These are phyloP conservation scores for Steccherinum ochraceum DNA, from an alignment of 768 basidiomycete species.

Conservation along the genomic window DNA sequence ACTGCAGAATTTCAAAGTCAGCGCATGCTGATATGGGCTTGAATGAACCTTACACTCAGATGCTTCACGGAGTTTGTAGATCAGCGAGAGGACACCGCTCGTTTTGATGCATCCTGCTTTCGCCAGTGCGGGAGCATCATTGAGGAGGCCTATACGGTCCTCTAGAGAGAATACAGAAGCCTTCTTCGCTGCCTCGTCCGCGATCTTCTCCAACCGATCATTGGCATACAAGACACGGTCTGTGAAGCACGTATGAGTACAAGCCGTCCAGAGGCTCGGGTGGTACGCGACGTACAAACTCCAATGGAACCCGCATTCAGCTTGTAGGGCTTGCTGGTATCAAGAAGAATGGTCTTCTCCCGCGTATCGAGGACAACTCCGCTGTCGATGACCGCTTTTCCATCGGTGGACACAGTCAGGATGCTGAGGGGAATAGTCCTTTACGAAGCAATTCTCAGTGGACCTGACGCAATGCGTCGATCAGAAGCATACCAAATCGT, in stretches of 20 bases:
- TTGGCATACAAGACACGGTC: constrained; percentile 85
- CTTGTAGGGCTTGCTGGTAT: constrained; percentile 77
- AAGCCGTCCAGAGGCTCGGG: background rate
- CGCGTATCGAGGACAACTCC: constrained; percentile 60
- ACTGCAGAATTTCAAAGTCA: too few relatives aligned
- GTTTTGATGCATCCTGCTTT: constrained; percentile 75
- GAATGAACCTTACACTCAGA: constrained; percentile 53
- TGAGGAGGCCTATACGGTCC: constrained; percentile 85
- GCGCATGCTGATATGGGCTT: background rate
- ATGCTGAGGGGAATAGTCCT: constrained; percentile 66
- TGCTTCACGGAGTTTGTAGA: constrained; percentile 66
- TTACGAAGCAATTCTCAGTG: background rate
- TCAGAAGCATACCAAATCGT: constrained; percentile 12
- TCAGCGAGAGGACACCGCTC: constrained; percentile 70
- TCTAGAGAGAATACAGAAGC: constrained; percentile 67
- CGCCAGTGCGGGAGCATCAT: constrained; percentile 75
- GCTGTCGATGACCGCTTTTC: constrained; percentile 54
- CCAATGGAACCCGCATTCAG: constrained; percentile 86
- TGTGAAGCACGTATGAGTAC: constrained; percentile 19
- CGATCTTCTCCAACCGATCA: constrained; percentile 73
- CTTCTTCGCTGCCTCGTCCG: constrained; percentile 65
- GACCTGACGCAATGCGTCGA: background rate
- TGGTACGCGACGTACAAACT: constrained; percentile 69
- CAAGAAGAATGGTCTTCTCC: constrained; percentile 62
- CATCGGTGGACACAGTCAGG: constrained; percentile 51